Evolutionary conservation across 1,284 basidiomycete species (phyloP).

Genomic region (Puccinia coronata): DNA sequence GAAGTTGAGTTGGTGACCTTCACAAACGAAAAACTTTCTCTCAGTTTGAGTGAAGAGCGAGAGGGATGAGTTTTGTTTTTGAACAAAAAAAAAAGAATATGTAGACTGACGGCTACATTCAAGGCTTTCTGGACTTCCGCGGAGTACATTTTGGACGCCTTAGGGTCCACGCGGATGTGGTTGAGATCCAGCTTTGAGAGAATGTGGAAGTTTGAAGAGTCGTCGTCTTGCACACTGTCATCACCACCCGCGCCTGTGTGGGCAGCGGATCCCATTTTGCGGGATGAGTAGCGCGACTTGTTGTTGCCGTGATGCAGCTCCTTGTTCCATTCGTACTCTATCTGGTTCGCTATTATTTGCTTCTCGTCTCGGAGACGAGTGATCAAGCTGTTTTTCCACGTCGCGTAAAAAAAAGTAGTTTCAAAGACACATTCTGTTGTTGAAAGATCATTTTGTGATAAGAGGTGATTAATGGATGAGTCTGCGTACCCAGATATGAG

Average conservation of each 20-base stretch:
- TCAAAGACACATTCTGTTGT: not conserved
- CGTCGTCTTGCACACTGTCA: not conserved
- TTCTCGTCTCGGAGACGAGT: not conserved
- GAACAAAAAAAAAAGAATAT: not conserved
- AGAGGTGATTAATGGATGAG: not conserved
- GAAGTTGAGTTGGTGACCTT: not conserved
- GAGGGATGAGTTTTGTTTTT: no score
- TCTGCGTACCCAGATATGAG: not conserved
- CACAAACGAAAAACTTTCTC: not conserved
- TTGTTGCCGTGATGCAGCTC: not conserved
- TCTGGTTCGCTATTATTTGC: not conserved
- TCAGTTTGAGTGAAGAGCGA: not conserved
- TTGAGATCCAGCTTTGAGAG: not conserved
- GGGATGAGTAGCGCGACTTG: no score
- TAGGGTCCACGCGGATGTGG: not conserved
- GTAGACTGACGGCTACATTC: not conserved
- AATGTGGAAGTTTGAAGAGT: not conserved
- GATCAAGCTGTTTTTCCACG: no score
- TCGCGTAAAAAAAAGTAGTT: no score
- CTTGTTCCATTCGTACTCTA: slow-evolving; percentile 12
- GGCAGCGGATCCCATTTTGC: no score
- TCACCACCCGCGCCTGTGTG: no score
- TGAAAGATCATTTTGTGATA: not conserved
- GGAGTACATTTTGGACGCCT: not conserved
- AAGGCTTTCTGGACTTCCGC: not conserved